Base-by-base conservation (phyloP, 176 grass and related monocot species). In the Oryza nivara region DNA sequence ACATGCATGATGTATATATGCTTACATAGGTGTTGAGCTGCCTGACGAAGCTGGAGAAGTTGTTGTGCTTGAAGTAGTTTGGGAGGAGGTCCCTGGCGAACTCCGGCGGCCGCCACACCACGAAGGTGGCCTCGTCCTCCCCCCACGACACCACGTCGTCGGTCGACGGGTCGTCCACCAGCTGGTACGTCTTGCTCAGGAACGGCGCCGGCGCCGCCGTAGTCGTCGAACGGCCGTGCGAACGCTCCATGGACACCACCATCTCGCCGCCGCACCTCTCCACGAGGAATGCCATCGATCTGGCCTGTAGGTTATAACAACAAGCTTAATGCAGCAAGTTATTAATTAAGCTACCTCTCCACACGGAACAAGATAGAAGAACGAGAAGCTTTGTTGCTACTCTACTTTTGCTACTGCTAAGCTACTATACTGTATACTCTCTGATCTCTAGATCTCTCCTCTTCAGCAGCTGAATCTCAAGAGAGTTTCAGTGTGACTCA, bases 41-140 rank as follows among this genome's bases (percentile, higher is more conserved):
- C 85, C 94, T 92, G 82, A 97, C 88, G 74, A 97, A 97, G 85
- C 94, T 97, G 65, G 94, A 92, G 92, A 97, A 94, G 90, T 97
- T 97, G 73, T 88, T 92, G 83, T 97, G 94, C 80, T 97, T 97
- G 89, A 97, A 97, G 92, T 92, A 97, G 88, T 77, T 93, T 71
- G 91, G 92, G 40, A 97, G 85, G 82, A 97, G 90, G 75, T 97
- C 94, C 69, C 92, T 90, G 63, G 94, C 82, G 73, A 97, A 94
- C 79, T 92, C 89, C 65, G 89, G 87, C 70, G 92, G 94, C 34
- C 85, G 89, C 94, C 92, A 94, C 22, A 97, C 87, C 41, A 97
- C 94, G 81, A 97, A 94, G 80, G 89, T 97, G 83, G 72, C 64
- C 32, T 88, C 88, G 26, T 92, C 84, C 52, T 88, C 92, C 7